phyloP scores from a whole-genome alignment of 805 yeast genomes.

The Ogataea haglerorum region DNA sequence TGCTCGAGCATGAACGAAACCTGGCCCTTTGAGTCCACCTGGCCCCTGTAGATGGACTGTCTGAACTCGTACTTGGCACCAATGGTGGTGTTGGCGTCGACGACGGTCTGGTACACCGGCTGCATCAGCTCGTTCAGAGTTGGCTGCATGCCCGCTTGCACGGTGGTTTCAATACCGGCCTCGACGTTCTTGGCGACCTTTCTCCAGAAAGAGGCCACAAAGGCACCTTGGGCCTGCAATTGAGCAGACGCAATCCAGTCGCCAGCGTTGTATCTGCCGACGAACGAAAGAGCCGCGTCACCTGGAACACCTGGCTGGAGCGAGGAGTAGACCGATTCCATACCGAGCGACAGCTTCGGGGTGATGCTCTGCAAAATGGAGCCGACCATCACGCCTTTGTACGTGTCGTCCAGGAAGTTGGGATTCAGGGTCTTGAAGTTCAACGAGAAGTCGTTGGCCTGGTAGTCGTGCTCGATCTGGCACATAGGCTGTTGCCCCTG shows the following conservation, averaged over 20 bases:
- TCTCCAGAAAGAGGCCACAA: constrained; percentile 90
- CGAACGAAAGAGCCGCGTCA: constrained; percentile 85
- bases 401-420: constrained; percentile 64
- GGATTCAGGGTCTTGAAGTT: constrained; percentile 93
- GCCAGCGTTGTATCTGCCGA: constrained; percentile 83
- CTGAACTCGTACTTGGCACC: constrained; percentile 99
- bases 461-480: constrained; percentile 94
- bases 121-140: constrained; percentile 72
- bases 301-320: constrained; percentile 71
- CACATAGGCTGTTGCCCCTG: constrained; percentile 88
- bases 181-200: constrained; percentile 89
- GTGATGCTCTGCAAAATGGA: constrained; percentile 88
- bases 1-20: constrained; percentile 89
- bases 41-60: constrained; percentile 93
- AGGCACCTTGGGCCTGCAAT: constrained; percentile 87
- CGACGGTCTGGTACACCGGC: constrained; percentile 75
- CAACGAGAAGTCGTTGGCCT: constrained; percentile 82
- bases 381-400: constrained; percentile 90
- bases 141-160: constrained; percentile 76
- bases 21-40: constrained; percentile 86
- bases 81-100: constrained; percentile 88
- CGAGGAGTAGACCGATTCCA: constrained; percentile 85
- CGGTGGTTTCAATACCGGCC: constrained; percentile 87
- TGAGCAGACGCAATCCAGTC: constrained; percentile 94
- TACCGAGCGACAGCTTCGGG: constrained; percentile 78